Evolutionary conservation across 2,329 filamentous ascomycete species (phyloP).

Genomic region (Penicillium oxalicum): DNA sequence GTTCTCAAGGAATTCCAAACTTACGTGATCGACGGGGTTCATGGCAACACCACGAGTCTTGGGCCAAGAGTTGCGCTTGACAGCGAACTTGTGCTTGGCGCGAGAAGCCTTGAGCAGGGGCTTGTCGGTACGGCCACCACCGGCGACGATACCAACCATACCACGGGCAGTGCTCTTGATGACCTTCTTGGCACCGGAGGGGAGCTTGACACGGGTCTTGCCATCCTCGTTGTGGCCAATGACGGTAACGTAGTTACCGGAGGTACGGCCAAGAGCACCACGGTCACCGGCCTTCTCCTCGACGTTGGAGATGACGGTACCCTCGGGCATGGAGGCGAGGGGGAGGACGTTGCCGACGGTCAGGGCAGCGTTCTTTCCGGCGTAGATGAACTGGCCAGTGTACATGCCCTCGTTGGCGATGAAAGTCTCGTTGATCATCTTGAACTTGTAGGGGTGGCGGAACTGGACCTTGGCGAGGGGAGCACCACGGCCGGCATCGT

Average conservation of each 20-base stretch:
- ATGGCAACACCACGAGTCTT: constrained; percentile 99
- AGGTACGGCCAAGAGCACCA: constrained; percentile 91
- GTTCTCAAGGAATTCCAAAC: constrained; percentile 18
- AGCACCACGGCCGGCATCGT: constrained; percentile 97
- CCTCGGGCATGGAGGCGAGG: constrained; percentile 89
- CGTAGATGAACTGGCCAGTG: constrained; percentile 99
- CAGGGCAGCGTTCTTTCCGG: constrained; percentile 95
- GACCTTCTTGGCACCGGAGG: constrained; percentile 98
- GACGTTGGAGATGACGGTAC: constrained; percentile 98
- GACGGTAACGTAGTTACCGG: constrained; percentile 98
- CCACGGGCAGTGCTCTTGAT: constrained; percentile 85
- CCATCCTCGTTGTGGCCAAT: constrained; percentile 98
- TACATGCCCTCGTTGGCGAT: constrained; percentile 99
- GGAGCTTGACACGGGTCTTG: constrained; percentile 99
- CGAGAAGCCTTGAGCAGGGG: constrained; percentile 98
- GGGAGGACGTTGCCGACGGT: constrained; percentile 98
- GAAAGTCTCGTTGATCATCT: constrained; percentile 97
- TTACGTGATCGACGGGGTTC: constrained; percentile 97
- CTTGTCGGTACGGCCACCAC: constrained; percentile 99
- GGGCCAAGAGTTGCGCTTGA: constrained; percentile 99
- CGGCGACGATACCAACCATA: constrained; percentile 99
- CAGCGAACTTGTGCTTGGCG: constrained; percentile 99
- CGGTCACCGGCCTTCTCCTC: constrained; percentile 99
- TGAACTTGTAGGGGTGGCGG: constrained; percentile 98
- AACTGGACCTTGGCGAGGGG: constrained; percentile 95